Conservation (phyloP, 306 rosid genomes). For the Dryas alaskensis region DNA sequence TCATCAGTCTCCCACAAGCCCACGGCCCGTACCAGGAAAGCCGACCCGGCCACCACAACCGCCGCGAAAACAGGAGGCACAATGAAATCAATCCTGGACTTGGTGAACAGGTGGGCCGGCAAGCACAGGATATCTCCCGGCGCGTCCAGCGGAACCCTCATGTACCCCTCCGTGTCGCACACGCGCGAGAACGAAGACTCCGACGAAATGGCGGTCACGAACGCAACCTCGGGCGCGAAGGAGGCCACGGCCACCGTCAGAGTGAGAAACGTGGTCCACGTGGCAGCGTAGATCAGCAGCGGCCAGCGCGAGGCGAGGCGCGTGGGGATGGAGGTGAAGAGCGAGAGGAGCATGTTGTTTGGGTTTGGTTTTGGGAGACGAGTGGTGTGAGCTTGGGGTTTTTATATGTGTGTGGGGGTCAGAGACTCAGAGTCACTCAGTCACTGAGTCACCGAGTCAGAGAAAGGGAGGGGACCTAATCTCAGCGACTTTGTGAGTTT, state of each 20-base stretch:
- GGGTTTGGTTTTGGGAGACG: background rate
- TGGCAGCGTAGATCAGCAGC: constrained; percentile 52
- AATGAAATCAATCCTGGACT: constrained; percentile 48
- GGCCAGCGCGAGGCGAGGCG: constrained; percentile 50
- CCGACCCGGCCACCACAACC: constrained; percentile 54
- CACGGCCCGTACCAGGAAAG: constrained; percentile 47
- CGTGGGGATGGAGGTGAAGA: constrained; percentile 36
- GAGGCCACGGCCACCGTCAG: constrained; percentile 69
- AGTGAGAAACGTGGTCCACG: constrained; percentile 56
- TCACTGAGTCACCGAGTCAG: background rate
- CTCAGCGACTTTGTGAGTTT: constrained; percentile 24
- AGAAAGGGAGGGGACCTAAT: constrained; percentile 7
- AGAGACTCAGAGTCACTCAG: background rate
- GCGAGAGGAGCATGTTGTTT: constrained; percentile 42
- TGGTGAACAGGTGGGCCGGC: constrained; percentile 46
- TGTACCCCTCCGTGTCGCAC: constrained; percentile 36
- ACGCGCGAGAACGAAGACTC: constrained; percentile 45
- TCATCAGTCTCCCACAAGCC: constrained; percentile 54
- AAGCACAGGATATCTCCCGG: constrained; percentile 68
- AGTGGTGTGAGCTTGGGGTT: background rate
- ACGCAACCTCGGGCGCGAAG: constrained; percentile 68
- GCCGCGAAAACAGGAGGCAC: constrained; percentile 74
- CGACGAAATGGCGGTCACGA: constrained; percentile 60
- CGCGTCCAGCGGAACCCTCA: constrained; percentile 66
- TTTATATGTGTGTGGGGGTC: background rate